A percentile compares a stretch with the other conserved stretches of the same genome.
phyloP scores from a whole-genome alignment of 345 rosid species.

The Isatis tinctoria region DNA sequence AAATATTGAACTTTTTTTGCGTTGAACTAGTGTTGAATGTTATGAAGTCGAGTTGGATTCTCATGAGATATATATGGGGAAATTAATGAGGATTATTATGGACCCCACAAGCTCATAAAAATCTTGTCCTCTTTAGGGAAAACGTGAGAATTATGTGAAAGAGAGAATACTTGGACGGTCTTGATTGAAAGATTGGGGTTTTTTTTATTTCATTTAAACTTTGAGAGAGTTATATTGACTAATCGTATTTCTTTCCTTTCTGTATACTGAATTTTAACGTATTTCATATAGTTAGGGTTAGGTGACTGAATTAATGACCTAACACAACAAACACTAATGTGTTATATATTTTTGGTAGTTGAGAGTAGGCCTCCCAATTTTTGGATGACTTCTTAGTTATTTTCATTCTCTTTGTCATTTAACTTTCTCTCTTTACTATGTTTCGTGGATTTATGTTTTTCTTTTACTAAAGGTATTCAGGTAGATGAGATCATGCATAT shows the following conservation, averaged over 20 bases:
- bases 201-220: background rate
- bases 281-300: constrained; percentile 22
- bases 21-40: constrained; percentile 15
- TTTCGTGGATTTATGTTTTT: background rate
- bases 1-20: background rate
- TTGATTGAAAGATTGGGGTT: constrained; percentile 10
- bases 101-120: constrained; percentile 16
- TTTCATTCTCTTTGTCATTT: constrained; percentile 10
- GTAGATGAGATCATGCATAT: constrained; percentile 25
- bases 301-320: constrained; percentile 39
- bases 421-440: constrained; percentile 14
- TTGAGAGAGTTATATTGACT: background rate
- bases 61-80: constrained; percentile 34
- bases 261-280: background rate
- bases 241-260: background rate
- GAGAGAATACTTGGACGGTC: constrained; percentile 25
- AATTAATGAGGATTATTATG: constrained; percentile 6
- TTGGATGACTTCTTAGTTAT: constrained; percentile 26
- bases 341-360: constrained; percentile 30
- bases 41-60: constrained; percentile 31
- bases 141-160: constrained; percentile 18
- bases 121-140: background rate
- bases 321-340: constrained; percentile 33
- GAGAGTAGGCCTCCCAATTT: constrained; percentile 37
- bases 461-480: background rate